Evolutionary conservation across 2,329 filamentous ascomycete genomes (phyloP), one percentile per base, ranked within the genome.

Genomic region (Beauveria australis): DNA sequence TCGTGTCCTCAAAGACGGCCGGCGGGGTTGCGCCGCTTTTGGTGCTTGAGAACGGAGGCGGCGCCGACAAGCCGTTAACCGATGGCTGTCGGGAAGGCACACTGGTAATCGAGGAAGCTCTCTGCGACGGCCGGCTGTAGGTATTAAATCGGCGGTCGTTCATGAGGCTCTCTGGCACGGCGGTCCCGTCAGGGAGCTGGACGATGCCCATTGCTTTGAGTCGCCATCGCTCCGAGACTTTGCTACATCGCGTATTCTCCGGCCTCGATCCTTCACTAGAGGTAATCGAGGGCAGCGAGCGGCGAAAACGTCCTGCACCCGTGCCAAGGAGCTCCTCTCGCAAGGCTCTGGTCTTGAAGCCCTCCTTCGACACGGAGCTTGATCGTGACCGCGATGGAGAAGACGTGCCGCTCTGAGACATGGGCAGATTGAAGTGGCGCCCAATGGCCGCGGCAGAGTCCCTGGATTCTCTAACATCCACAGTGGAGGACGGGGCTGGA

Each of bases 171-270:
- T 84, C 81, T 6, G 81, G 81, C 3, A 82, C 66, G 63, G 79
- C 81, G 53, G 79, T 76, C n/a, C 81, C 76, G 63, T 84, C 77
- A 5, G 78, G 75, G 75, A 82, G 77, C 63, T 77, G 78, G 3
- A 81, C 78, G 19, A 83, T 74, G 10, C 77, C 78, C 77, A 79
- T 79, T 47, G 77, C 77, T 56, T 79, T 79, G 61, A 80, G 70
- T 5, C 73, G 70, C 78, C 78, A 80, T 44, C 75, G 71, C 57
- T 76, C 75, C 7, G 76, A 78, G 7, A 73, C 74, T 55, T 69
- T 75, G 66, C 74, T 77, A 3, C 70, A 67, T 43, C 65, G 67
- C 3, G 65, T 60, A 7, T 63, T 65, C 18, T 72, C 70, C 1
- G 69, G 64, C 19, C 66, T 67, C 24, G 66, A 64, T 30, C 64